A percentile compares a stretch with the other conserved stretches of the same genome.
Conservation (phyloP, 495 filamentous ascomycete genomes). For the Astrocystis sublimbata region DNA sequence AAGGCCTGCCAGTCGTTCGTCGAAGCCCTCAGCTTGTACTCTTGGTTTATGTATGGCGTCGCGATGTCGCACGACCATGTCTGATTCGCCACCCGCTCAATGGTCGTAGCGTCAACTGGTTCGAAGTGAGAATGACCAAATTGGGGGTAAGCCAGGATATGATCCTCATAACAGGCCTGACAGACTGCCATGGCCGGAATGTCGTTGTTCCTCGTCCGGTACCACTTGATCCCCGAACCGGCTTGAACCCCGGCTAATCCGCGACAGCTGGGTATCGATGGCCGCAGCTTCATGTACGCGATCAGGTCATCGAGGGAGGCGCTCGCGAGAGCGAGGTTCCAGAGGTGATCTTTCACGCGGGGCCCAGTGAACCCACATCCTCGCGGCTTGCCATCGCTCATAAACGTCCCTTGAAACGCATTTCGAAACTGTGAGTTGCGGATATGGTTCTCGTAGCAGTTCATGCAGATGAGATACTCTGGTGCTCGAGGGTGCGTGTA, state of each 20-base stretch:
- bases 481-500: constrained; percentile 10
- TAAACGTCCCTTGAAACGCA: not conserved
- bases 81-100: not conserved
- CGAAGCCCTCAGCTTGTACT: not conserved
- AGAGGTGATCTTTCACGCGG: constrained; percentile 3
- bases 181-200: constrained; percentile 13
- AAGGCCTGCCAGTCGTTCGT: constrained; percentile 5
- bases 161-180: constrained; percentile 13
- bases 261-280: not conserved
- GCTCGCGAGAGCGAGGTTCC: not conserved
- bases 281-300: constrained; percentile 2
- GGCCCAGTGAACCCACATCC: not conserved
- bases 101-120: not conserved
- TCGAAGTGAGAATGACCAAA: not conserved
- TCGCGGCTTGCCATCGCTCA: not conserved
- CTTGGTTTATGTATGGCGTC: not conserved
- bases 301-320: constrained; percentile 3
- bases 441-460: constrained; percentile 8
- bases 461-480: constrained; percentile 5
- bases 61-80: constrained; percentile 7
- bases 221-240: constrained; percentile 8
- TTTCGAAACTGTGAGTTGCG: not conserved
- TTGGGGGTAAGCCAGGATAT: not conserved
- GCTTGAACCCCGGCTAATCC: not conserved
- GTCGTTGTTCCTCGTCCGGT: constrained; percentile 5